Evolutionary conservation across 202 grass and related monocot genomes (phyloP).

Genomic region (Bolboschoenoplectus hybrid): DNA sequence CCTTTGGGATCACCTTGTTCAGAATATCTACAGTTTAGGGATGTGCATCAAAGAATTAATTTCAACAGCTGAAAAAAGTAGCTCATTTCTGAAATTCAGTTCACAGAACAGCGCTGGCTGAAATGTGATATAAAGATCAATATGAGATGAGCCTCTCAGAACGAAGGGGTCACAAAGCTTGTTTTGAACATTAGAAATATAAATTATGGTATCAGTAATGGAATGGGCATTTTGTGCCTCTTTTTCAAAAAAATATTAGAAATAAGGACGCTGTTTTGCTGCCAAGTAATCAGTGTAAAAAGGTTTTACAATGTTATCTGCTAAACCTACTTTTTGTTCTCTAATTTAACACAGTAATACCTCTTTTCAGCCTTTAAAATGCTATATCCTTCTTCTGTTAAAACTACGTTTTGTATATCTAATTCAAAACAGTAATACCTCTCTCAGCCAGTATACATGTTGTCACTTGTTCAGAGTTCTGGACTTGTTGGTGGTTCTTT

Average conservation of each 20-base stretch:
- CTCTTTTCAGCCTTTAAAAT: neutral
- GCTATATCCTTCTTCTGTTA: neutral
- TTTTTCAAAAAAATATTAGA: neutral
- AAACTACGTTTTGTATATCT: neutral
- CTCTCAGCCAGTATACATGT: neutral
- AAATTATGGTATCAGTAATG: too few species aligned
- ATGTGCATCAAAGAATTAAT: neutral
- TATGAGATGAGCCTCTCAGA: neutral
- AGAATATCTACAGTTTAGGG: constrained; percentile 58
- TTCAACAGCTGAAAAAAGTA: neutral
- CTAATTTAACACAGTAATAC: neutral
- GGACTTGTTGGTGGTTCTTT: neutral
- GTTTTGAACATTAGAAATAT: neutral
- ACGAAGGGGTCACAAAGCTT: constrained; percentile 6
- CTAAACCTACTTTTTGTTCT: neutral
- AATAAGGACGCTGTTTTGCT: neutral
- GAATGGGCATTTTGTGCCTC: too few species aligned
- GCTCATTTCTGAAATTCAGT: neutral
- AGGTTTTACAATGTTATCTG: neutral
- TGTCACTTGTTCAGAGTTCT: neutral
- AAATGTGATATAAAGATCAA: neutral
- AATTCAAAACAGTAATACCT: neutral
- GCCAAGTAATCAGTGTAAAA: neutral
- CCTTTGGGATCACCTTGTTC: constrained; percentile 66
- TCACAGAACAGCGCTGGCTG: neutral